Base-by-base conservation (phyloP, 345 rosid species). In the Gossypium longicalyx region DNA sequence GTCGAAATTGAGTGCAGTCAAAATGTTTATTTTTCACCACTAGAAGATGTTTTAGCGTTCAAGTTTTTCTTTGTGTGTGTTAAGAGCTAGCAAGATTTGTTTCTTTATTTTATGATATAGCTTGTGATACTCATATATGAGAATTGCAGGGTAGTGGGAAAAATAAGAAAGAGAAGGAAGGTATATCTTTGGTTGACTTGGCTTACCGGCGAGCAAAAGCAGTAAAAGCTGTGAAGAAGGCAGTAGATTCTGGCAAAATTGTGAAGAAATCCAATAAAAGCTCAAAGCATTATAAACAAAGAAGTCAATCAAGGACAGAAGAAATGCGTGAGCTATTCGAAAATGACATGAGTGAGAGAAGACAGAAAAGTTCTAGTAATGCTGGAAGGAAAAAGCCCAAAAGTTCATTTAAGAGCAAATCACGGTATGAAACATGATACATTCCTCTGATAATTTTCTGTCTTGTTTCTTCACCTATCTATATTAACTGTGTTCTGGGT, bases 121-220 rank as follows among this genome's bases (percentile, higher is more conserved):
- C 6, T 13, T 15, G 53, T 34, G 9, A 64, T 22, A 41, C 41
- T 74, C 38, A 65, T 51, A 22, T 25, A 16, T 20, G 11, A 43
- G 38, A 65, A 53, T 48, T 71, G 77, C 87, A 86, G 91, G 83
- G 80, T 52, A 72, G 77, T 72, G 90, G 85, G 25, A 91, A 80
- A 77, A 81, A 76, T 67, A 84, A 85, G 78, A 81, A 87, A 72
- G 97, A 89, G 61, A 86, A 90, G 84, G 74, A 79, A 74, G 96
- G 96, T 61, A 53, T 90, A 76, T 85, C 94, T 64, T 79, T 93
- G 58, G 88, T 89, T 19, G 93, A 93, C 64, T 60, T 89, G 83
- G 99, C 94, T 52, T 95, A 93, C 77, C 81, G 92, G 15, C 82
- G 96, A 61, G 99, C 97, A 23, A 95, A 93, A 78, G 98, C 97